Evolutionary conservation across 176 grass and related monocot genomes (phyloP).

Genomic region (Musa troglodytarum): DNA sequence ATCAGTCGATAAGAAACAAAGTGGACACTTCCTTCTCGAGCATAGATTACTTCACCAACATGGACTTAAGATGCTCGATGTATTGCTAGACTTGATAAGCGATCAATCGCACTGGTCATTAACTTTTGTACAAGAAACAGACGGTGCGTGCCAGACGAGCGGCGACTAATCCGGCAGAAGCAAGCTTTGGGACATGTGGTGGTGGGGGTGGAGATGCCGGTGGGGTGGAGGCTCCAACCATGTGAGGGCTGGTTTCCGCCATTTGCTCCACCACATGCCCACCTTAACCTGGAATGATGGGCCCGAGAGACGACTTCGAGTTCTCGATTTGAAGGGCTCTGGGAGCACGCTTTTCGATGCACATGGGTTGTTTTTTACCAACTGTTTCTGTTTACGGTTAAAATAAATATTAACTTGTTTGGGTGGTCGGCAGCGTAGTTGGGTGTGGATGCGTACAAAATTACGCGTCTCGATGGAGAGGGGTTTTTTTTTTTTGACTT

Average conservation of each 20-base stretch:
- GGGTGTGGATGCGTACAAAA: no score
- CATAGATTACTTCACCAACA: no score
- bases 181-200: background rate
- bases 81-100: no score
- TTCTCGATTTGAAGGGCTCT: no score
- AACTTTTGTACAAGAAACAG: no score
- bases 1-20: no score
- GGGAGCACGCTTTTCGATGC: background rate
- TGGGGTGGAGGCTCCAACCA: background rate
- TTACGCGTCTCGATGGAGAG: no score
- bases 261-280: slow-evolving; percentile 1
- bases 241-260: background rate
- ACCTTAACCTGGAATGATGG: background rate
- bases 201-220: background rate
- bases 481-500: no score
- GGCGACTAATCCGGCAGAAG: background rate
- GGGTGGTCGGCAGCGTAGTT: no score
- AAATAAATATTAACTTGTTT: background rate
- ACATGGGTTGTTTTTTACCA: background rate
- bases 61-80: no score
- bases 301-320: background rate
- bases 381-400: background rate
- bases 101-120: no score
- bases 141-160: no score
- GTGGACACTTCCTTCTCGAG: background rate